Evolutionary conservation across 192 early-diverging fungal genomes (phyloP).

Genomic region (Spizellomyces sp.): DNA sequence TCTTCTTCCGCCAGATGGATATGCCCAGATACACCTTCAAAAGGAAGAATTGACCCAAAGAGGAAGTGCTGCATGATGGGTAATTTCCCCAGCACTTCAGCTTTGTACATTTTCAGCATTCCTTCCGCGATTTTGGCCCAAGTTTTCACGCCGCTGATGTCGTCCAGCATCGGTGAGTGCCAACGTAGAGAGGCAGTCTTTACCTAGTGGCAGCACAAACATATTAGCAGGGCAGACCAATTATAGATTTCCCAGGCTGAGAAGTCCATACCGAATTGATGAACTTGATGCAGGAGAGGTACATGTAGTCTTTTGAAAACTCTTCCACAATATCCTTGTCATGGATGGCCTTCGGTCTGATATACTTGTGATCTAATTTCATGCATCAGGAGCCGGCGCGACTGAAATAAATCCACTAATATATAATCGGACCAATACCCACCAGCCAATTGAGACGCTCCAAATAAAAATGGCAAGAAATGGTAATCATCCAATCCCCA

Average conservation of each 20-base stretch:
- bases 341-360: conserved; percentile 94
- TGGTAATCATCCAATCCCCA: conserved; percentile 99
- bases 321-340: conserved; percentile 85
- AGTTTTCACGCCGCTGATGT: conserved; percentile 84
- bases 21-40: conserved; percentile 64
- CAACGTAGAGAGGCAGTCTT: conserved; percentile 56
- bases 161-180: conserved; percentile 94
- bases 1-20: conserved; percentile 18
- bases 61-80: conserved; percentile 97
- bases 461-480: conserved; percentile 94
- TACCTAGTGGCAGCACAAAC: conserved; percentile 18
- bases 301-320: conserved; percentile 93
- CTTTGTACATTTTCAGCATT: conserved; percentile 92
- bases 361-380: conserved; percentile 71
- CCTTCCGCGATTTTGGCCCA: conserved; percentile 93
- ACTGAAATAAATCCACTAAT: no score
- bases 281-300: conserved; percentile 90
- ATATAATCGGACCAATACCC: conserved; percentile 31
- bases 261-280: conserved; percentile 75
- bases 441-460: conserved; percentile 76
- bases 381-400: conserved; percentile 17
- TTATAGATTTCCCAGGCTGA: neutral
- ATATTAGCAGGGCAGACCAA: neutral
- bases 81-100: conserved; percentile 81
- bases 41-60: conserved; percentile 83